These are phyloP conservation scores for Barnettozyma sp. DNA, from an alignment of 805 yeast genomes.

Conservation along the genomic window DNA sequence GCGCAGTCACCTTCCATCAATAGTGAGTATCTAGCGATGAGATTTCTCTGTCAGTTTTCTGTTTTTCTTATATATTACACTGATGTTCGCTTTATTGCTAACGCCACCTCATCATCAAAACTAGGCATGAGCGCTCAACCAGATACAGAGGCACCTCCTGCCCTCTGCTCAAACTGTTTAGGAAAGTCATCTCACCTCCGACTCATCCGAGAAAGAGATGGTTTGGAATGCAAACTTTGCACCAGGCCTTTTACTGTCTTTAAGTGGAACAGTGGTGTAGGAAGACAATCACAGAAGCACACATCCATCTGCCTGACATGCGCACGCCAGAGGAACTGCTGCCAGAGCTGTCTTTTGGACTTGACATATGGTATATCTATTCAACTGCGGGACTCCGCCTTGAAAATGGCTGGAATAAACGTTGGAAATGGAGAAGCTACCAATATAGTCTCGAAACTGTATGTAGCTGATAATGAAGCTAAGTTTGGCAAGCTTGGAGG, in stretches of 20 bases:
- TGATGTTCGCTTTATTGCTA: no score
- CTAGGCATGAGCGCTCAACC: slow-evolving; percentile 7
- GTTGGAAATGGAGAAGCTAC: slow-evolving; percentile 35
- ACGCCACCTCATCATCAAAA: neutral
- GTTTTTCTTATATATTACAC: no score
- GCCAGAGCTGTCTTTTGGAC: slow-evolving; percentile 85
- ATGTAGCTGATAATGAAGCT: slow-evolving; percentile 45
- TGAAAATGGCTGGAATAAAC: slow-evolving; percentile 58
- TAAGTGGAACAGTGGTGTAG: slow-evolving; percentile 55
- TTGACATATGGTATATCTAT: slow-evolving; percentile 75
- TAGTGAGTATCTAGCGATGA: no score
- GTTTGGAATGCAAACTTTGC: slow-evolving; percentile 81
- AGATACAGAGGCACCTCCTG: slow-evolving; percentile 34
- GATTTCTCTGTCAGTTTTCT: neutral
- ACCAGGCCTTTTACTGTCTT: slow-evolving; percentile 78
- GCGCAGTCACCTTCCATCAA: no score
- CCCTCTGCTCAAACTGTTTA: slow-evolving; percentile 67
- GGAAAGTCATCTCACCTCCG: slow-evolving; percentile 63
- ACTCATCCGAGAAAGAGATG: slow-evolving; percentile 61
- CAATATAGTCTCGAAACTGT: slow-evolving; percentile 48
- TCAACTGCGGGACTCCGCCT: slow-evolving; percentile 70
- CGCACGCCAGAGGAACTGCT: slow-evolving; percentile 70
- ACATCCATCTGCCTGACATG: slow-evolving; percentile 78
- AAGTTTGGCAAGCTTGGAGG: slow-evolving; percentile 30
- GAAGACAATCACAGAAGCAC: slow-evolving; percentile 38